Conservation (phyloP, 805 yeast species). For the Candida gorgasii region DNA sequence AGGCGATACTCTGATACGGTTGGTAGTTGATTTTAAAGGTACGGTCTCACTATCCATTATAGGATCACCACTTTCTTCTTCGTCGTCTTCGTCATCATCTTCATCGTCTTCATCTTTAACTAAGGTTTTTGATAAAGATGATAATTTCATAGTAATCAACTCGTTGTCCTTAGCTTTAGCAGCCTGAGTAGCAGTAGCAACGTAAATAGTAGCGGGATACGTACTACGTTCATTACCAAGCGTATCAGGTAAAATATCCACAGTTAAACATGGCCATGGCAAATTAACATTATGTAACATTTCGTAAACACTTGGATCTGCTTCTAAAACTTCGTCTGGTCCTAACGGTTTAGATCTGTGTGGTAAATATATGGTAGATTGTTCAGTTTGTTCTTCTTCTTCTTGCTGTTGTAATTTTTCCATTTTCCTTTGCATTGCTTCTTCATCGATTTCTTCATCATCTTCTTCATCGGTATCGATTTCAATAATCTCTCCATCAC, state of each 20-base stretch:
- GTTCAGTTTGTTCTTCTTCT: conserved; percentile 35
- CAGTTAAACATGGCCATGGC: conserved; percentile 96
- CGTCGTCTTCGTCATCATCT: conserved; percentile 73
- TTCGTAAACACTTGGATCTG: conserved; percentile 94
- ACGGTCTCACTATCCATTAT: conserved; percentile 82
- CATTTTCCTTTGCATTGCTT: conserved; percentile 29
- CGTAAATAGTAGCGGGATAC: conserved; percentile 83
- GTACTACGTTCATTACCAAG: conserved; percentile 86
- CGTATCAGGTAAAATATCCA: conserved; percentile 84
- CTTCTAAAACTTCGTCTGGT: conserved; percentile 93
- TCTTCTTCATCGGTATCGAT: conserved; percentile 54
- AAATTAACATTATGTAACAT: conserved; percentile 92
- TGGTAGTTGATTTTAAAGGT: conserved; percentile 79
- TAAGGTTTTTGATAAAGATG: conserved; percentile 80
- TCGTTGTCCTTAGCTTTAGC: conserved; percentile 84
- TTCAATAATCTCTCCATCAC: conserved; percentile 87
- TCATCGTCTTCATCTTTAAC: conserved; percentile 81
- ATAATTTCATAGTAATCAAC: conserved; percentile 76
- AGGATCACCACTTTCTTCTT: conserved; percentile 73
- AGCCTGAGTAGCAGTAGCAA: conserved; percentile 95
- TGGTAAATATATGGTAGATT: conserved; percentile 72
- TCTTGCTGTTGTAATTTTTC: conserved; percentile 32
- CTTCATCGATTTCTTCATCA: conserved; percentile 32
- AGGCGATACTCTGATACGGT: conserved; percentile 84
- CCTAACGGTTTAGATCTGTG: conserved; percentile 88